Percentiles rank a stretch among this genome's conserved stretches.
Conservation (phyloP, 176 grass and related monocot genomes). For the Hordeum vulgare region DNA sequence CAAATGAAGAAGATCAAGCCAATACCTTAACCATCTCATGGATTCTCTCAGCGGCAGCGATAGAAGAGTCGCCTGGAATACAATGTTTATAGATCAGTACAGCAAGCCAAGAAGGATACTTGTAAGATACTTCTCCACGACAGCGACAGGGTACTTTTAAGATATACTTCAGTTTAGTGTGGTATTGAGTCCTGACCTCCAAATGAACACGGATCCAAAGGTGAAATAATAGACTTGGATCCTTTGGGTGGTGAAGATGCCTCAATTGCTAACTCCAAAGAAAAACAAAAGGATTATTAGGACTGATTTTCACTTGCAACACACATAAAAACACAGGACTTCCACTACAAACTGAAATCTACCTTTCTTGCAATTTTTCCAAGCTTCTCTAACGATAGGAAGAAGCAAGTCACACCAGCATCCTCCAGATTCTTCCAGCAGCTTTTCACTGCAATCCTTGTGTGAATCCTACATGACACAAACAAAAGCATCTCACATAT, state of each 20-base stretch:
- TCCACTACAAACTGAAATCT: constrained; percentile 14
- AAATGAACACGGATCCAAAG: constrained; percentile 31
- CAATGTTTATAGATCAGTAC: constrained; percentile 13
- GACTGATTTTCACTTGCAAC: background rate
- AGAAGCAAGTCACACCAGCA: constrained; percentile 82
- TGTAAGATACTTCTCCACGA: too few relatives aligned
- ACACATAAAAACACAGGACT: background rate
- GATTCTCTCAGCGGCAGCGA: constrained; percentile 71
- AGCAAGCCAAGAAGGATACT: background rate
- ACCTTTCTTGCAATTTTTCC: constrained; percentile 96
- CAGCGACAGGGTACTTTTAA: background rate
- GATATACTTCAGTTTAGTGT: background rate
- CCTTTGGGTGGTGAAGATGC: constrained; percentile 84
- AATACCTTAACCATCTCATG: constrained; percentile 86
- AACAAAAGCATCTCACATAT: constrained; percentile 6
- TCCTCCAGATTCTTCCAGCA: constrained; percentile 72
- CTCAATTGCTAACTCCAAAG: constrained; percentile 80
- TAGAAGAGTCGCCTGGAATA: constrained; percentile 77
- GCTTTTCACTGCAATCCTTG: constrained; percentile 46
- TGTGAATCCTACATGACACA: constrained; percentile 65
- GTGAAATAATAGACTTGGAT: constrained; percentile 71
- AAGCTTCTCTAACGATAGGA: constrained; percentile 73
- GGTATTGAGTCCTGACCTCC: constrained; percentile 52
- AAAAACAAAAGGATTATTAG: constrained; percentile 27
- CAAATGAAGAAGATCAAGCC: constrained; percentile 15